Conservation (phyloP, 768 basidiomycete species). For the Kwoniella sp. region DNA sequence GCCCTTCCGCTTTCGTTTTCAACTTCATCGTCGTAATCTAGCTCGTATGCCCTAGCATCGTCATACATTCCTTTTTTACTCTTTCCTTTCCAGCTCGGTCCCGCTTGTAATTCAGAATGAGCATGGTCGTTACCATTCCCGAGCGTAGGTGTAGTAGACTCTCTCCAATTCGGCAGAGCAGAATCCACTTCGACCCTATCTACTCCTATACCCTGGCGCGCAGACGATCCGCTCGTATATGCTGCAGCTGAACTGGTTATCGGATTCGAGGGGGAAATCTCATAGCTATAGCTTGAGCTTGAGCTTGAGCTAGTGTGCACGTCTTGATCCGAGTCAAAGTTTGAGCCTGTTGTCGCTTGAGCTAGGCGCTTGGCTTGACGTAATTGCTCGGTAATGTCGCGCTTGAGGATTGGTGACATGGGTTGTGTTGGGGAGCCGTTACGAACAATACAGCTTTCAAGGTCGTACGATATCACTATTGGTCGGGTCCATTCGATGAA, state of each 20-base stretch:
- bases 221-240: conserved; percentile 17
- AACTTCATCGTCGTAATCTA: conserved; percentile 4
- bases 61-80: not conserved
- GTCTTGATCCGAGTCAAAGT: not conserved
- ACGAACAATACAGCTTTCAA: not conserved
- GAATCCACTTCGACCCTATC: conserved; percentile 12
- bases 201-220: conserved; percentile 31
- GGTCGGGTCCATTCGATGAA: too few species aligned
- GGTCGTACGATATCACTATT: too few species aligned
- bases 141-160: not conserved
- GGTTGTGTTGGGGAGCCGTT: not conserved
- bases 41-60: not conserved
- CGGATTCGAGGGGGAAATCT: too few species aligned
- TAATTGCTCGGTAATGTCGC: conserved; percentile 44
- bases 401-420: conserved; percentile 50
- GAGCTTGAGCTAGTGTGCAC: too few species aligned
- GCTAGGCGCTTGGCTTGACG: conserved; percentile 44
- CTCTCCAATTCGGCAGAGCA: conserved; percentile 10
- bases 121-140: not conserved
- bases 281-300: too few species aligned
- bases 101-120: not conserved
- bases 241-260: not conserved
- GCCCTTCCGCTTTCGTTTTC: not conserved
- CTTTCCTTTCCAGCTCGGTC: not conserved
- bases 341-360: conserved; percentile 16